phyloP scores from a whole-genome alignment of 1,284 basidiomycete genomes.

The Albatrellus sp. region DNA sequence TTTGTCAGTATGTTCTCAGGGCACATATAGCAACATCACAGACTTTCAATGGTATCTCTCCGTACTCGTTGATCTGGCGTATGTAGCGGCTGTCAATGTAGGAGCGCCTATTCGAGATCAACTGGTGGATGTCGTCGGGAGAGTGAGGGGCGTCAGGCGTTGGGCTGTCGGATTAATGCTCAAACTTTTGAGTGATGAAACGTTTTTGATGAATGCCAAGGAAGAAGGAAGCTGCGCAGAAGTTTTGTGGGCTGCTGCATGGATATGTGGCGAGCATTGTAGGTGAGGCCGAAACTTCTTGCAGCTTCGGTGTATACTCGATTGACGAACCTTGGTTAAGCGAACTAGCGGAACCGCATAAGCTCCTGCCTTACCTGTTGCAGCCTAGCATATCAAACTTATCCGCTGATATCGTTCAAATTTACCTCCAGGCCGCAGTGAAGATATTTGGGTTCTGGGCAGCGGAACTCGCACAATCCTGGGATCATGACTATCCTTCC shows the following conservation, averaged over 20 bases:
- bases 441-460: conserved; percentile 87
- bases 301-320: background rate
- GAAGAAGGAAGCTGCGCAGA: conserved; percentile 64
- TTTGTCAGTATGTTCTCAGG: conserved; percentile 70
- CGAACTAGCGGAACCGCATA: conserved; percentile 59
- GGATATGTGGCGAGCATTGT: conserved; percentile 92
- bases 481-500: conserved; percentile 59
- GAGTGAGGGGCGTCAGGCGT: conserved; percentile 66
- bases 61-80: conserved; percentile 81
- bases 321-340: conserved; percentile 21
- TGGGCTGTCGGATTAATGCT: conserved; percentile 79
- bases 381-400: conserved; percentile 42
- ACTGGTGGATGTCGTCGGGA: conserved; percentile 77
- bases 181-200: conserved; percentile 68
- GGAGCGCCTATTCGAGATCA: conserved; percentile 70
- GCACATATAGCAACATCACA: conserved; percentile 77
- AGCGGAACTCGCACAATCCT: conserved; percentile 58
- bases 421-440: conserved; percentile 73
- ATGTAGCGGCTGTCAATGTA: conserved; percentile 70
- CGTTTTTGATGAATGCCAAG: conserved; percentile 46
- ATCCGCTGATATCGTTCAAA: conserved; percentile 49
- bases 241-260: conserved; percentile 84
- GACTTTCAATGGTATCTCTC: conserved; percentile 98
- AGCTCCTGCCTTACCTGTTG: conserved; percentile 57
- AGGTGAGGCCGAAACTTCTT: conserved; percentile 32